phyloP scores from a whole-genome alignment of 768 basidiomycete genomes.

The Lactarius vividus region DNA sequence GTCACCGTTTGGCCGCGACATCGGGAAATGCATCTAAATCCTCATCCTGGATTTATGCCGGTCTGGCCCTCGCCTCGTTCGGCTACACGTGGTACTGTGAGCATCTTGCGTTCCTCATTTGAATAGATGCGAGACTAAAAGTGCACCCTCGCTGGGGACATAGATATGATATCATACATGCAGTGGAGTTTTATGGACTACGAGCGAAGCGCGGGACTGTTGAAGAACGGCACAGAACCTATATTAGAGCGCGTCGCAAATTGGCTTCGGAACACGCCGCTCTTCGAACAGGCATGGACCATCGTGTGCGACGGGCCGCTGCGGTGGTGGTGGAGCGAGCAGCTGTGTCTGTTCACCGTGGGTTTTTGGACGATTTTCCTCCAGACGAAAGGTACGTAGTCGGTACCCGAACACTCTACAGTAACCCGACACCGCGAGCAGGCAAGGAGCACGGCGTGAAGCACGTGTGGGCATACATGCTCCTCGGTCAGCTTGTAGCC shows the following conservation, averaged over 20 bases:
- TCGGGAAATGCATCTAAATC: slow-evolving; percentile 2
- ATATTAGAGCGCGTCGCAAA: slow-evolving; percentile 40
- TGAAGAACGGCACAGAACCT: slow-evolving; percentile 2
- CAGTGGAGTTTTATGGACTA: slow-evolving; percentile 58
- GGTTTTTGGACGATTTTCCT: slow-evolving; percentile 56
- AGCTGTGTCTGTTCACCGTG: slow-evolving; percentile 58
- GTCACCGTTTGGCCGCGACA: neutral
- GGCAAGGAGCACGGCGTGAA: slow-evolving; percentile 44
- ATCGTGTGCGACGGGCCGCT: slow-evolving; percentile 39
- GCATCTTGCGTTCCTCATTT: slow-evolving; percentile 24
- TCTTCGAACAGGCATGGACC: slow-evolving; percentile 61
- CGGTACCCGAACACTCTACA: neutral
- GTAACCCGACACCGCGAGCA: slow-evolving; percentile 2
- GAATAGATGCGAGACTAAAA: too few relatives aligned
- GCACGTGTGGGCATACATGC: slow-evolving; percentile 64
- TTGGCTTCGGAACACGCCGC: slow-evolving; percentile 53
- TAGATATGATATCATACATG: slow-evolving; percentile 50
- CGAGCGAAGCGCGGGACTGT: slow-evolving; percentile 31
- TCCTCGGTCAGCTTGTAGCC: slow-evolving; percentile 70
- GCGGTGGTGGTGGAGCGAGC: slow-evolving; percentile 73
- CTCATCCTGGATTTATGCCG: slow-evolving; percentile 32
- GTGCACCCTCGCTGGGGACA: too few relatives aligned
- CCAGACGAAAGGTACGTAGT: slow-evolving; percentile 46
- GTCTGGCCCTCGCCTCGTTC: slow-evolving; percentile 39
- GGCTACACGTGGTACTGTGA: slow-evolving; percentile 52